Base-by-base conservation (phyloP, 2,329 filamentous ascomycete genomes). In the Xylariomycetidae sp. region DNA sequence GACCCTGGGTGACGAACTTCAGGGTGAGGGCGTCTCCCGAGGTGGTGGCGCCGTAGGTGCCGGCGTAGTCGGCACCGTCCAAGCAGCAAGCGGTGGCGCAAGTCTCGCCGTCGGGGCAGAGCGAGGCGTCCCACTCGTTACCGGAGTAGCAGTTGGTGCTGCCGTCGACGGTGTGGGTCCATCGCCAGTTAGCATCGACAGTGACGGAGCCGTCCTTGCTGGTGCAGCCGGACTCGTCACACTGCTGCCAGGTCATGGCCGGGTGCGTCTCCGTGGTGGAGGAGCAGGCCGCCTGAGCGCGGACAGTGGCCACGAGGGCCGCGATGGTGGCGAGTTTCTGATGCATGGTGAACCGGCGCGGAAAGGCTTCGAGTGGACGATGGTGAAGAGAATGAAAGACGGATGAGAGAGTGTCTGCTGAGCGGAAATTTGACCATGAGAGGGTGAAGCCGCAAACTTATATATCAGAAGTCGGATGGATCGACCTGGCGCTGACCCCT, bases 171-270 rank as follows among this genome's bases (percentile, higher is more conserved):
- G 49, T 43, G 53, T 71, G 66, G 31, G 69, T 53, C 68, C 68
- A 72, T 38, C 68, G 64, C 67, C 67, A 72, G 54, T 71, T 71
- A 38, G 67, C 44, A 40, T 73, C 68, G 43, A 73, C 49, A 24
- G 65, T 61, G 25, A 72, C 59, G 23, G 60, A 62, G 25, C 63
- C 65, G 25, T 50, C 47, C 41, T 64, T 56, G 14, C 52, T 55
- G 6, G 57, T 61, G 52, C 68, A 72, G 34, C 54, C 55, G 29
- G 64, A 63, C 15, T 47, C 56, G 3, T 48, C 46, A 48, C 68
- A 72, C 38, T 59, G 56, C 40, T 63, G 53, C 59, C 64, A 68
- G 34, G 57, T 60, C 49, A 72, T 47, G 18, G 59, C 40, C 22
- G 68, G 68, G 42, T 72, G 69, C n/a, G 47, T 55, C 42, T 69